Evolutionary conservation across 495 filamentous ascomycete species (phyloP).

Genomic region (Penicillium tannophilum): DNA sequence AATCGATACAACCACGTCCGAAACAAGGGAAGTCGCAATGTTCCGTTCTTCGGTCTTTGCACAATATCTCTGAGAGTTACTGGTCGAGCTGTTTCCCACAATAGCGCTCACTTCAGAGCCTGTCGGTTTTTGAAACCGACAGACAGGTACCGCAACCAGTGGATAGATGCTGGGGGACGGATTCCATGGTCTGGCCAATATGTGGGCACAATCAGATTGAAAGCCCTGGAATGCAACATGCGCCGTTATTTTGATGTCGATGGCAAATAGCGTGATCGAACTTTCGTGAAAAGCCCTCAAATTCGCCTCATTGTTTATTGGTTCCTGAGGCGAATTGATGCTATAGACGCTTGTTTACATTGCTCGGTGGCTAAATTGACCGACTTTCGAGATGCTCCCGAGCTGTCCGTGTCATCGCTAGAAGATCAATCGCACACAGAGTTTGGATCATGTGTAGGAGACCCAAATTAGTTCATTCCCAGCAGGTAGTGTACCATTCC

Average conservation of each 20-base stretch:
- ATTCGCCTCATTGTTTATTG: conserved; percentile 19
- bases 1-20: not conserved
- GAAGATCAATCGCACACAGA: conserved; percentile 3
- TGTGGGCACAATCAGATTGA: not conserved
- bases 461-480: conserved; percentile 11
- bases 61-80: not conserved
- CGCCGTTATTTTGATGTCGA: conserved; percentile 12
- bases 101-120: conserved; percentile 10
- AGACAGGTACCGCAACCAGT: conserved; percentile 4
- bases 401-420: conserved; percentile 13
- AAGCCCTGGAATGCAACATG: conserved; percentile 17
- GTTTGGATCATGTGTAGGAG: conserved; percentile 15
- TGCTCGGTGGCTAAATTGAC: conserved; percentile 20
- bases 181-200: conserved; percentile 22
- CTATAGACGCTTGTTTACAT: not conserved
- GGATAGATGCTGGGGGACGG: conserved; percentile 11
- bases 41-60: not conserved
- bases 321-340: conserved; percentile 21
- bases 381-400: not conserved
- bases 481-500: conserved; percentile 9
- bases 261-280: conserved; percentile 21
- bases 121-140: conserved; percentile 26
- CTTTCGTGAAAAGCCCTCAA: conserved; percentile 17
- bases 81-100: not conserved
- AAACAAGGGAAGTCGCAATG: not conserved